Conservation (phyloP, 2,329 filamentous ascomycete genomes). For the Cadophora sp. region DNA sequence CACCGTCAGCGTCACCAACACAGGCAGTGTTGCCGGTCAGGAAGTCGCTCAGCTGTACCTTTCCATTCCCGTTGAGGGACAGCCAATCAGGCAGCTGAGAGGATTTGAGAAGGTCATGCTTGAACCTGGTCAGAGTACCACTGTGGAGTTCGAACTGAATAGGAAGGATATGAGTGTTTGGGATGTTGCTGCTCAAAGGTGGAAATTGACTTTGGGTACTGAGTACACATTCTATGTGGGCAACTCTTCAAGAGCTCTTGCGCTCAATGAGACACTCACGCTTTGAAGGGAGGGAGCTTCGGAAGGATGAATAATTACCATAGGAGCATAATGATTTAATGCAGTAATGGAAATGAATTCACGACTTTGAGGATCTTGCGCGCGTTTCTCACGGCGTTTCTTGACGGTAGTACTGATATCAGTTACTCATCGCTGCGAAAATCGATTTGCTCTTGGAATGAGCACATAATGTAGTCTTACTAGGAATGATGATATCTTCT, state of each 20-base stretch:
- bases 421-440: too few relatives aligned
- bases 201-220: slow-evolving; percentile 49
- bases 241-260: not conserved
- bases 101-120: slow-evolving; percentile 67
- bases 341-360: not conserved
- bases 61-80: slow-evolving; percentile 25
- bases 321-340: not conserved
- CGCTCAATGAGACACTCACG: not conserved
- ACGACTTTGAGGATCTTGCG: not conserved
- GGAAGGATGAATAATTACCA: not conserved
- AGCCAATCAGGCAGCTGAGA: slow-evolving; percentile 64
- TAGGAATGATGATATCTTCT: too few relatives aligned
- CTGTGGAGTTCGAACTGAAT: slow-evolving; percentile 58
- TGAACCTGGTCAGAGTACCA: slow-evolving; percentile 51
- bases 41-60: slow-evolving; percentile 45
- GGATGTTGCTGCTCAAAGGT: slow-evolving; percentile 65
- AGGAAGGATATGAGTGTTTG: slow-evolving; percentile 69
- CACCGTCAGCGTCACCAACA: slow-evolving; percentile 58
- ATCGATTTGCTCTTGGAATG: too few relatives aligned
- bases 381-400: too few relatives aligned
- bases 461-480: too few relatives aligned
- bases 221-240: slow-evolving; percentile 19
- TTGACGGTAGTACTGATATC: too few relatives aligned
- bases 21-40: slow-evolving; percentile 48
- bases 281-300: not conserved